Evolutionary conservation across 371 early-diverging fungal genomes (phyloP), one percentile per base, ranked within the genome.

Genomic region (Mortierella sp.): DNA sequence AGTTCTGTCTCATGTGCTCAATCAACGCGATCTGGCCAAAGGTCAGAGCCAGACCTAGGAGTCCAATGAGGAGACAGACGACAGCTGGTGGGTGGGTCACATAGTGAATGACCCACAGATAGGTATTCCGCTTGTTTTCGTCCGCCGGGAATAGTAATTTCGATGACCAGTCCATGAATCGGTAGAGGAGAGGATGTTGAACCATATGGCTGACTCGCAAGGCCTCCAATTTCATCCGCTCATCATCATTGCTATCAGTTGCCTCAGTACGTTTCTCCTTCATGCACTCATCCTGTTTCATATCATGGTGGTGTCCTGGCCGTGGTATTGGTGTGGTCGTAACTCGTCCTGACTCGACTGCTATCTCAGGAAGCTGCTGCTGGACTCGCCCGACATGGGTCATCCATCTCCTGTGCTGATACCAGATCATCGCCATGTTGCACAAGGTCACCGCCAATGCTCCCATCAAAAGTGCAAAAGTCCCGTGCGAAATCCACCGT

Each of bases 21-120:
- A 82, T 39, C 1, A 82, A 14, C 0, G 74, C 71, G 34, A 73
- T 47, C 68, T 83, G 76, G 2, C 67, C 29, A 39, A 70, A 72
- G 8, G 66, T 58, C 5, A 79, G 8, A 4, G 43, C 13, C 2
- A 83, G 31, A 0, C 84, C 79, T 1, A 76, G 53, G 19, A 73
- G 24, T 1, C 79, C 84, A 26, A 83, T 29, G 14, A 66, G 2
- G 16, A 83, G 67, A 37, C 84, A 83, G 22, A 63, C 53, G 2
- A 73, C 31, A 3, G 73, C 79, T n/a, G 45, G 76, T 9, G 79
- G 74, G 22, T 72, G 70, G 4, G 68, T 13, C 43, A 79, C 58
- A 14, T 76, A 83, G 29, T 37, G 44, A 10, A 70, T 22, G 31
- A 79, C 76, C 84, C 84, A 83, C 7, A 73, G 24, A 40, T 65